Conservation (phyloP, 2,329 filamentous ascomycete species). For the Fusarium drepaniforme region DNA sequence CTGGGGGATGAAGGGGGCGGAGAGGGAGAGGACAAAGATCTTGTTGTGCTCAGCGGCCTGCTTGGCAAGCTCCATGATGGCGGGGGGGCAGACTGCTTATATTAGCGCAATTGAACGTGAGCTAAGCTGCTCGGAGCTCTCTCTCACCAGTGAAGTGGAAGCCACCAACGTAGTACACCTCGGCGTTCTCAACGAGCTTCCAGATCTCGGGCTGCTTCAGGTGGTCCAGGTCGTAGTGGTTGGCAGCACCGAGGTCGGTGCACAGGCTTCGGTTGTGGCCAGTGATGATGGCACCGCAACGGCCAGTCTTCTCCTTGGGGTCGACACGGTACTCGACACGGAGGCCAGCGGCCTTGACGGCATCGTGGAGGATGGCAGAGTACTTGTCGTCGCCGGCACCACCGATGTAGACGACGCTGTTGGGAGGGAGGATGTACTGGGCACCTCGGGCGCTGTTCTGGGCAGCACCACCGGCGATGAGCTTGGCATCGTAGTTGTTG, state of each 20-base stretch:
- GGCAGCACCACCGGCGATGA: constrained; percentile 95
- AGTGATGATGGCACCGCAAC: constrained; percentile 96
- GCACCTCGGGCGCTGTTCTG: constrained; percentile 98
- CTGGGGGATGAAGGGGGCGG: constrained; percentile 94
- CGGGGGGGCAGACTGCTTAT: constrained; percentile 81
- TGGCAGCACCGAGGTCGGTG: constrained; percentile 95
- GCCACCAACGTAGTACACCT: constrained; percentile 93
- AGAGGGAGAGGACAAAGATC: constrained; percentile 90
- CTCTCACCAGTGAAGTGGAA: constrained; percentile 86
- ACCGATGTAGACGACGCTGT: constrained; percentile 94
- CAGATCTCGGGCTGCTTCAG: constrained; percentile 92
- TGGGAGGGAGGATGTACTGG: constrained; percentile 91
- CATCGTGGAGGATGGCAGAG: constrained; percentile 86
- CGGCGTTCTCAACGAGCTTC: constrained; percentile 88
- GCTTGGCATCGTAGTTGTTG: constrained; percentile 90
- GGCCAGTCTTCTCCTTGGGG: constrained; percentile 84
- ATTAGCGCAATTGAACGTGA: constrained; percentile 15
- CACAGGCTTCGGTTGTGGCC: constrained; percentile 95
- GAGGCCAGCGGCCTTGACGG: constrained; percentile 88
- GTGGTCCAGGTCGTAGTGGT: constrained; percentile 96
- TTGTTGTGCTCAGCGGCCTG: constrained; percentile 93
- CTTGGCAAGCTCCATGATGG: constrained; percentile 89
- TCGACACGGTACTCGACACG: constrained; percentile 96
- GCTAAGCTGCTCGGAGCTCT: neutral
- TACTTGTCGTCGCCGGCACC: constrained; percentile 97